Conservation (phyloP, 768 basidiomycete species). For the Holtermannia corniformis region DNA sequence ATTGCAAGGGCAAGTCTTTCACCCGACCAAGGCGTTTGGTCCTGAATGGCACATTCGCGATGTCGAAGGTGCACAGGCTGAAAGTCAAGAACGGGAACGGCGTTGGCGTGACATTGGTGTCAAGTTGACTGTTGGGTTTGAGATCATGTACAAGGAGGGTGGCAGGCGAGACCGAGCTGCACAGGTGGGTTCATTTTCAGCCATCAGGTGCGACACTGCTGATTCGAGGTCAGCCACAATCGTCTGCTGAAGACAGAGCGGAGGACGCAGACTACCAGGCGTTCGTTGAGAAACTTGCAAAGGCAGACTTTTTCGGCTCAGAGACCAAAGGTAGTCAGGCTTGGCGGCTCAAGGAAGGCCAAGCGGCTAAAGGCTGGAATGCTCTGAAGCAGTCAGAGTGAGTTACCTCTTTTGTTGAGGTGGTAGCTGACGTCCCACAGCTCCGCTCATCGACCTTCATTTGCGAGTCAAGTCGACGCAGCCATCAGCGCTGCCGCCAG, state of each 20-base stretch:
- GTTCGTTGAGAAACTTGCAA: constrained; percentile 59
- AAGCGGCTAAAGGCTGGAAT: constrained; percentile 60
- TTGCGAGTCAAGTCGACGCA: constrained; percentile 60
- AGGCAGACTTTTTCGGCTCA: constrained; percentile 64
- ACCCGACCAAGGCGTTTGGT: constrained; percentile 81
- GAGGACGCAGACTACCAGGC: constrained; percentile 37
- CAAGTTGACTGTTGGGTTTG: constrained; percentile 96
- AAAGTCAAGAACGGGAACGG: constrained; percentile 58
- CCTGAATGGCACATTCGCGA: constrained; percentile 38
- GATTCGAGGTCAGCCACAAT: neutral
- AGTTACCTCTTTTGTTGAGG: constrained; percentile 30
- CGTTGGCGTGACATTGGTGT: constrained; percentile 78
- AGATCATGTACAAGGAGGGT: constrained; percentile 84
- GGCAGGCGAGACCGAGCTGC: constrained; percentile 43
- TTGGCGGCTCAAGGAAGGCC: constrained; percentile 65
- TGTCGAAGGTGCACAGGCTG: constrained; percentile 30
- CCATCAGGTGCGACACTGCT: neutral
- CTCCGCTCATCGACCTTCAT: constrained; percentile 59
- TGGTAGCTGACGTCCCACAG: constrained; percentile 33
- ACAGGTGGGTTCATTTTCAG: constrained; percentile 35
- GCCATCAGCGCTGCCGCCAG: constrained; percentile 49
- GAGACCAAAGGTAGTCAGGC: constrained; percentile 66
- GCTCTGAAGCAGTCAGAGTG: constrained; percentile 59
- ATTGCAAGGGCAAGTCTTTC: constrained; percentile 79
- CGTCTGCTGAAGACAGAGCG: neutral